phyloP scores from a whole-genome alignment of 495 filamentous ascomycete species.

The Viridothelium virens region DNA sequence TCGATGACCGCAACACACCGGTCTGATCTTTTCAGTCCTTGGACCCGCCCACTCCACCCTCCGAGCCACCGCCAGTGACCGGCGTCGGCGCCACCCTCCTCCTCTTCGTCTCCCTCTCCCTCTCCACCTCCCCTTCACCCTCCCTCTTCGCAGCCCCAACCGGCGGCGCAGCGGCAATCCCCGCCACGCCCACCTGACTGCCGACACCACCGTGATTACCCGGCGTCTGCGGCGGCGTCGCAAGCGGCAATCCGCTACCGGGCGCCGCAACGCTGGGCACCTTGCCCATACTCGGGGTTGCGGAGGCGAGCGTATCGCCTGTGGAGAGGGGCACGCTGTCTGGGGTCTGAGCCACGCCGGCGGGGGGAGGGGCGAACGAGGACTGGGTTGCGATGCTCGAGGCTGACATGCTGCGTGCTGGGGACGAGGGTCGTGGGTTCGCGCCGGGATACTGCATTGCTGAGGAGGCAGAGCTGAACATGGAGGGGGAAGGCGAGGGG shows the following conservation, averaged over 20 bases:
- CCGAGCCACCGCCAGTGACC: conserved; percentile 20
- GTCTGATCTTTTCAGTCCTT: neutral
- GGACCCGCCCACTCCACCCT: neutral
- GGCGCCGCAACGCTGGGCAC: conserved; percentile 34
- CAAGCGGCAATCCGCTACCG: conserved; percentile 32
- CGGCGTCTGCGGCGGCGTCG: conserved; percentile 37
- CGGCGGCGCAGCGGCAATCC: conserved; percentile 13
- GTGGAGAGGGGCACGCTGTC: neutral
- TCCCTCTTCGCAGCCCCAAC: conserved; percentile 27
- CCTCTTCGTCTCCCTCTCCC: conserved; percentile 29
- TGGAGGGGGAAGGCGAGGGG: conserved; percentile 12
- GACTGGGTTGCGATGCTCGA: conserved; percentile 67
- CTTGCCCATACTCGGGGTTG: conserved; percentile 31
- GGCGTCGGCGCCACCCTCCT: conserved; percentile 36
- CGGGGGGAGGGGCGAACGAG: conserved; percentile 30
- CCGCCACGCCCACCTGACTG: conserved; percentile 17
- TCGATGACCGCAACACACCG: no score
- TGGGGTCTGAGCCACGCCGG: conserved; percentile 2
- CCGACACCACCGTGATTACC: conserved; percentile 28
- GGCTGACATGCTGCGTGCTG: conserved; percentile 72
- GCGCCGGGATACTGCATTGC: conserved; percentile 10
- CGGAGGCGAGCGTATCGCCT: conserved; percentile 24
- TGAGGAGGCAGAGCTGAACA: conserved; percentile 14
- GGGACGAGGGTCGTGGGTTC: conserved; percentile 42
- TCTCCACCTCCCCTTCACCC: conserved; percentile 24